Base-by-base conservation (phyloP, 2,329 filamentous ascomycete species). In the Calonectria leucothoes region DNA sequence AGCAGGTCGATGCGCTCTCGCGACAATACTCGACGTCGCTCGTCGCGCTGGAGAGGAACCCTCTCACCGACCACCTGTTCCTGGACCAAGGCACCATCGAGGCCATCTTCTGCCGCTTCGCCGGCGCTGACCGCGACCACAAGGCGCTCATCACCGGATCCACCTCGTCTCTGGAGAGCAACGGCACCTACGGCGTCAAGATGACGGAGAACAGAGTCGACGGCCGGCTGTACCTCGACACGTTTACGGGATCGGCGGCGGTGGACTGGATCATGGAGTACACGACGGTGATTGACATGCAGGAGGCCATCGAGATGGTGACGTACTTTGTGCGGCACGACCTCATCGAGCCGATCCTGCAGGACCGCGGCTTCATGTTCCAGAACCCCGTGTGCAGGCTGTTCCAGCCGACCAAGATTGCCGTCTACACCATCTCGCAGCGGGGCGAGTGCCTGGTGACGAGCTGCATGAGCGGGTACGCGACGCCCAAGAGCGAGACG, bases 181-280 rank as follows among this genome's bases (percentile, higher is more conserved):
- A 76, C 17, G 69, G 73, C 11, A 64, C 69, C 37, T 33, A 20
- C 3, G 75, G 76, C 6, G 91, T 98, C 52, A 97, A 95, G 87
- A 95, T 98, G 90, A 93, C 92, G 78, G 95, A 98, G 84, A 93
- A 95, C 77, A 95, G 95, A 81, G 87, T 97, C 37, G 90, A 90
- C 66, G 94, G 94, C 79, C 95, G 93, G 82, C 89, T 92, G 14
- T 92, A 93, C 82, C 91, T 91, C 78, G 95, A 98, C 82, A 96
- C 94, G 0, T 98, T 98, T 81, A 98, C 95, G 2, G 55, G 55
- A 39, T 11, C 14, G 4, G 33, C 94, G 7, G 92, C 94, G 0
- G 93, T 94, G 15, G 96, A 98, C 83, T 98, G 96, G 96, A 85
- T 98, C 75, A 96, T 98, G 92, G 96, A 98, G 85, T 98, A 97